Conservation (phyloP, 371 early-diverging fungal species). For the Rhizomucor miehei region DNA sequence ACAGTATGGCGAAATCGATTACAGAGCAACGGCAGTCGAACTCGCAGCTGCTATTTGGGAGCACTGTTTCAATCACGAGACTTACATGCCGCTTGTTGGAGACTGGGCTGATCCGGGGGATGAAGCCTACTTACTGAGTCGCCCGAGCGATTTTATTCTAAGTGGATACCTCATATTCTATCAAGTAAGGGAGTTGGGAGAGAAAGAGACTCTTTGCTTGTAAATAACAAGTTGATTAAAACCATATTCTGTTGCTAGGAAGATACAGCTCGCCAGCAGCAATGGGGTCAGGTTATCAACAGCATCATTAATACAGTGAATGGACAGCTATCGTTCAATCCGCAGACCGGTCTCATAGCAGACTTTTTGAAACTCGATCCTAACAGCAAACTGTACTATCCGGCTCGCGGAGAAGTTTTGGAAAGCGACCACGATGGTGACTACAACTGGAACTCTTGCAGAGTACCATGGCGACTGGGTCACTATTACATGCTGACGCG, state of each 20-base stretch:
- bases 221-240: not conserved
- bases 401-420: slow-evolving; percentile 46
- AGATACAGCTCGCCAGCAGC: slow-evolving; percentile 46
- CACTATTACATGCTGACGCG: slow-evolving; percentile 56
- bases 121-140: slow-evolving; percentile 49
- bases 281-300: slow-evolving; percentile 53
- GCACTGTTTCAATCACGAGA: slow-evolving; percentile 54
- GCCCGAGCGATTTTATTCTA: slow-evolving; percentile 62
- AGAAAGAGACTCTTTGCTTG: not conserved
- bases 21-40: slow-evolving; percentile 40
- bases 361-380: slow-evolving; percentile 54
- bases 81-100: slow-evolving; percentile 56
- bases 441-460: slow-evolving; percentile 56
- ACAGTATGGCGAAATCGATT: slow-evolving; percentile 45
- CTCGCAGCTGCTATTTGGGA: slow-evolving; percentile 51
- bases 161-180: slow-evolving; percentile 57
- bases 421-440: slow-evolving; percentile 50
- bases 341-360: slow-evolving; percentile 58
- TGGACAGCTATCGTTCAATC: slow-evolving; percentile 43
- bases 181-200: slow-evolving; percentile 20
- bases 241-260: slow-evolving; percentile 24
- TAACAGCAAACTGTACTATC: slow-evolving; percentile 36
- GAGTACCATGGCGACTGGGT: slow-evolving; percentile 62
- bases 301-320: slow-evolving; percentile 43
- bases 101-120: slow-evolving; percentile 64